phyloP scores from a whole-genome alignment of 345 rosid genomes.

The Salix viminalis region DNA sequence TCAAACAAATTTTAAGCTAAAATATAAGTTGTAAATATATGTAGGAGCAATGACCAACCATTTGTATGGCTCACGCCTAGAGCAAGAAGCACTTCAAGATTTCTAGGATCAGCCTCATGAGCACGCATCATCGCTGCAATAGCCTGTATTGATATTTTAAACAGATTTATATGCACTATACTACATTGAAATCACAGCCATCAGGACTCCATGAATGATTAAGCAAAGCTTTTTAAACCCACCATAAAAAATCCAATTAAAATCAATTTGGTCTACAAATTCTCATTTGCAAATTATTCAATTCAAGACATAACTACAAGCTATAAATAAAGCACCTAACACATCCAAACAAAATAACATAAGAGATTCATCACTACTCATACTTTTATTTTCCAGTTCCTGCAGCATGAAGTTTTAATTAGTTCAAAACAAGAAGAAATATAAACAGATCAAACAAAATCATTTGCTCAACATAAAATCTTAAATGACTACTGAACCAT shows the following conservation, averaged over 20 bases:
- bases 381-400: background rate
- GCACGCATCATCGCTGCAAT: constrained; percentile 99
- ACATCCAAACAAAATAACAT: background rate
- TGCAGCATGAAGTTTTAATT: background rate
- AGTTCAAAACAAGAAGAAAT: background rate
- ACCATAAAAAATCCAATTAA: background rate
- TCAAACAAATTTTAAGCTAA: background rate
- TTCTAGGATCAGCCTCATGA: constrained; percentile 89
- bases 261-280: background rate
- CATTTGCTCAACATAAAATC: background rate
- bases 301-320: background rate
- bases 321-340: background rate
- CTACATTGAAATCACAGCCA: background rate
- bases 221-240: background rate
- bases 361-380: background rate
- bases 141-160: constrained; percentile 54
- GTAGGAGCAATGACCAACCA: constrained; percentile 49
- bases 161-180: constrained; percentile 3
- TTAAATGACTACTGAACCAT: background rate
- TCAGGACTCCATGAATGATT: background rate
- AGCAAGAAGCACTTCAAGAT: constrained; percentile 97
- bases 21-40: background rate
- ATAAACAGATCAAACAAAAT: background rate
- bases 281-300: background rate
- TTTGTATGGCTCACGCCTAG: constrained; percentile 99